A percentile compares a stretch with the other conserved stretches of the same genome.
Evolutionary conservation across 768 basidiomycete genomes (phyloP).

Genomic region (Gloeopeniophorella convolvens): DNA sequence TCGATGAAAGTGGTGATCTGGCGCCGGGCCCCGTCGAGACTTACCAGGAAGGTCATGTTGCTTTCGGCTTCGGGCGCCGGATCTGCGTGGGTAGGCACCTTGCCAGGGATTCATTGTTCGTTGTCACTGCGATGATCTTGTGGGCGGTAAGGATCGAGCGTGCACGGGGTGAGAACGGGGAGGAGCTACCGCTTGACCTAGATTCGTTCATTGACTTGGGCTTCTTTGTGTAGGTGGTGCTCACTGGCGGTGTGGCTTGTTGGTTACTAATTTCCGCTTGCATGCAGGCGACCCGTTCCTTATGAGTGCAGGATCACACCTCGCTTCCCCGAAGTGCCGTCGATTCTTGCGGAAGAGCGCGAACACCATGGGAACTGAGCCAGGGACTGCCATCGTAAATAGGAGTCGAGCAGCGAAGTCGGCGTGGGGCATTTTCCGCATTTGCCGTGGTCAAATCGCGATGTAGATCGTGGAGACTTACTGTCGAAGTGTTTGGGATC

Average conservation of each 20-base stretch:
- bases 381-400: too few species aligned
- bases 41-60: conserved; percentile 10
- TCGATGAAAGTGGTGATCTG: conserved; percentile 4
- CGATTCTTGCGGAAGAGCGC: conserved; percentile 3
- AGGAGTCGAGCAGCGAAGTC: too few species aligned
- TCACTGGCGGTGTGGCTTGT: neutral
- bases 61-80: conserved; percentile 19
- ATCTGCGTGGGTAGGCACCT: conserved; percentile 21
- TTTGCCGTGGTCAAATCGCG: too few species aligned
- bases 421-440: too few species aligned
- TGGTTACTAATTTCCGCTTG: neutral
- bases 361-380: neutral
- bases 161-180: conserved; percentile 9
- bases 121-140: conserved; percentile 17
- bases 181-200: neutral
- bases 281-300: conserved; percentile 11
- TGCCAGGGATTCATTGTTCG: conserved; percentile 20
- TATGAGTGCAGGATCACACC: conserved; percentile 21
- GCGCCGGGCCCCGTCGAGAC: conserved; percentile 8
- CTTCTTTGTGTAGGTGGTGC: conserved; percentile 7
- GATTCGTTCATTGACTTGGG: conserved; percentile 4
- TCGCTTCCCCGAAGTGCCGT: conserved; percentile 12
- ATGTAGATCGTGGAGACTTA: too few species aligned
- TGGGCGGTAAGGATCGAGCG: conserved; percentile 19
- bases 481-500: too few species aligned